These are phyloP conservation scores for Elongisporangium anandrum DNA, from an alignment of 352 stramenopile genomes.

Conservation along the genomic window DNA sequence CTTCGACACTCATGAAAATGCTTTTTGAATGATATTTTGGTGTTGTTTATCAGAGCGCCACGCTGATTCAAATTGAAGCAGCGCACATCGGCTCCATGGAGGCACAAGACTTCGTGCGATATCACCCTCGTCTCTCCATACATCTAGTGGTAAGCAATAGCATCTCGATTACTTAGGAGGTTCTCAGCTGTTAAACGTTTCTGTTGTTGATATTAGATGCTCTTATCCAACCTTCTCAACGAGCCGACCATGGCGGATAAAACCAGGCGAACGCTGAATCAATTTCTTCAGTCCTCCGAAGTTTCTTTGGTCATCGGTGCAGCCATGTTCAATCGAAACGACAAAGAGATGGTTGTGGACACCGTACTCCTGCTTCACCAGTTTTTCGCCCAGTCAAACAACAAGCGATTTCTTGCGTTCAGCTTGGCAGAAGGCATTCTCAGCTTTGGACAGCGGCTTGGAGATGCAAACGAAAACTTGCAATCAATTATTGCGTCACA, in stretches of 20 bases:
- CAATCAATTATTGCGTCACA: slow-evolving; percentile 48
- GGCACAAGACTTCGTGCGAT: slow-evolving; percentile 40
- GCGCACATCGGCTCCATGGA: slow-evolving; percentile 44
- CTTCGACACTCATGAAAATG: slow-evolving; percentile 2
- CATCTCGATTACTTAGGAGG: background rate
- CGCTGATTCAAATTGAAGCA: slow-evolving; percentile 66
- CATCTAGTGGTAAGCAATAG: slow-evolving; percentile 52
- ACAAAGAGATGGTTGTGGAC: slow-evolving; percentile 69
- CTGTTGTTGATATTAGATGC: slow-evolving; percentile 28
- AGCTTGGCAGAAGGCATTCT: slow-evolving; percentile 61
- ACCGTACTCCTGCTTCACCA: slow-evolving; percentile 54
- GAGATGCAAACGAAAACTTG: slow-evolving; percentile 50
- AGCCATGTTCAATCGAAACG: slow-evolving; percentile 50
- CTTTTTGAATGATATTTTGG: background rate
- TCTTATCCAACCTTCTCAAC: slow-evolving; percentile 46
- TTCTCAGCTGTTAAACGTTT: background rate
- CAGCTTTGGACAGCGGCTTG: slow-evolving; percentile 39
- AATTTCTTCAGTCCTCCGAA: slow-evolving; percentile 72
- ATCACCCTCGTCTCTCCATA: slow-evolving; percentile 67
- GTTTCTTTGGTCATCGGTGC: slow-evolving; percentile 53
- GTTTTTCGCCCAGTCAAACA: slow-evolving; percentile 38
- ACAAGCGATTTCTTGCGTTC: slow-evolving; percentile 60
- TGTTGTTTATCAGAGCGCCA: slow-evolving; percentile 33
- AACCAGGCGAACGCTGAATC: slow-evolving; percentile 55
- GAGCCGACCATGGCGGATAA: slow-evolving; percentile 57